These are phyloP conservation scores for Cercospora brassicicola DNA, from an alignment of 2,329 filamentous ascomycete species.

Conservation along the genomic window DNA sequence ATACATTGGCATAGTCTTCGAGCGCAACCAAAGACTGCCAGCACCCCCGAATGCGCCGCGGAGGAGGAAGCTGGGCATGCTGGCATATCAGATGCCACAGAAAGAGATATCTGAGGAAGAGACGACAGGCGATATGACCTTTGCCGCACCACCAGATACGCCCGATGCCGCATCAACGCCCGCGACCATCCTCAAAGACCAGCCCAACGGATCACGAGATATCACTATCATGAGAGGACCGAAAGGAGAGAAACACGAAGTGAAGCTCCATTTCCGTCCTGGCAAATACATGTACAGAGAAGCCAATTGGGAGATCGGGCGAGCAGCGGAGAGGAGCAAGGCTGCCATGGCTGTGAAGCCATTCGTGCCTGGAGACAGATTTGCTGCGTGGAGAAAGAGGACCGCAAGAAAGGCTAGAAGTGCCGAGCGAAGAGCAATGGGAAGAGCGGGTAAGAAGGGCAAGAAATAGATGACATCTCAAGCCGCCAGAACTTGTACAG, in stretches of 20 bases:
- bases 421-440: constrained; percentile 57
- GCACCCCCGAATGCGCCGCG: constrained; percentile 71
- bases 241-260: constrained; percentile 40
- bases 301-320: constrained; percentile 67
- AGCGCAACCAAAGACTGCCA: constrained; percentile 77
- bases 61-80: constrained; percentile 73
- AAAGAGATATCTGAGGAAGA: constrained; percentile 14
- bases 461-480: constrained; percentile 6
- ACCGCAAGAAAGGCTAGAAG: constrained; percentile 51
- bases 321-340: constrained; percentile 56
- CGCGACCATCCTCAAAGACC: constrained; percentile 25
- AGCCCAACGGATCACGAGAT: constrained; percentile 26
- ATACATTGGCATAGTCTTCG: constrained; percentile 91
- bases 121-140: constrained; percentile 19
- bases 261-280: constrained; percentile 48
- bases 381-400: constrained; percentile 65
- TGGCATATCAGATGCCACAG: constrained; percentile 49
- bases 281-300: constrained; percentile 62
- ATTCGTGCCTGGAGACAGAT: constrained; percentile 61
- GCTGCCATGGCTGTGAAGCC: constrained; percentile 56
- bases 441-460: constrained; percentile 41
- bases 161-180: constrained; percentile 22
- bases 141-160: constrained; percentile 21
- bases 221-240: constrained; percentile 31
- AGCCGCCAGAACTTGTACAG: constrained; percentile 5